Conservation (phyloP, 208 protist species). For the Lotmaria passim region DNA sequence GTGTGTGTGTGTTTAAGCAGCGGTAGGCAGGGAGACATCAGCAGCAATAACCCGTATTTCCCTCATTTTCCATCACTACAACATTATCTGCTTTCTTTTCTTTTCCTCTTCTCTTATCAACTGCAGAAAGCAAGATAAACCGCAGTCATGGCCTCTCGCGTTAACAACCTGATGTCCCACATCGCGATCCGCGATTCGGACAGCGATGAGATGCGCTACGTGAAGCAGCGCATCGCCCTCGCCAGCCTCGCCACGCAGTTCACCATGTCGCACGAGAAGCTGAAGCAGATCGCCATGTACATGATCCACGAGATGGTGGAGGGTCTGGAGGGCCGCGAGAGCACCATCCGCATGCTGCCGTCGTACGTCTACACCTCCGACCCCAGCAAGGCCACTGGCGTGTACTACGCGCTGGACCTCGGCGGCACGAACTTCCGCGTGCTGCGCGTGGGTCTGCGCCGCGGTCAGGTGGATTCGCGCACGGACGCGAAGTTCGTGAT, state of each 20-base stretch:
- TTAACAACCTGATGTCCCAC: constrained; percentile 84
- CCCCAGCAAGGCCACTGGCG: constrained; percentile 56
- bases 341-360: constrained; percentile 87
- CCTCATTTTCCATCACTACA: too few relatives aligned
- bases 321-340: constrained; percentile 74
- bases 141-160: constrained; percentile 59
- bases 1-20: too few relatives aligned
- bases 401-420: constrained; percentile 91
- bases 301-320: constrained; percentile 88
- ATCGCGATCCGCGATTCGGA: constrained; percentile 68
- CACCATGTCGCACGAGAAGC: constrained; percentile 51
- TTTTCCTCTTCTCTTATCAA: not conserved
- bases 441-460: constrained; percentile 62
- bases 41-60: too few relatives aligned
- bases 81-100: not conserved
- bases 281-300: constrained; percentile 76
- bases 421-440: constrained; percentile 93
- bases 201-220: constrained; percentile 60
- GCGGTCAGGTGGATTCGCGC: constrained; percentile 53
- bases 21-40: too few relatives aligned
- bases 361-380: constrained; percentile 82
- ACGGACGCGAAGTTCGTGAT: constrained; percentile 63
- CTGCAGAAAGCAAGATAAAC: not conserved
- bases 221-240: constrained; percentile 80
- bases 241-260: constrained; percentile 75